These are phyloP conservation scores for Trichosanthes cucumerina DNA, from an alignment of 306 rosid species.

Conservation along the genomic window DNA sequence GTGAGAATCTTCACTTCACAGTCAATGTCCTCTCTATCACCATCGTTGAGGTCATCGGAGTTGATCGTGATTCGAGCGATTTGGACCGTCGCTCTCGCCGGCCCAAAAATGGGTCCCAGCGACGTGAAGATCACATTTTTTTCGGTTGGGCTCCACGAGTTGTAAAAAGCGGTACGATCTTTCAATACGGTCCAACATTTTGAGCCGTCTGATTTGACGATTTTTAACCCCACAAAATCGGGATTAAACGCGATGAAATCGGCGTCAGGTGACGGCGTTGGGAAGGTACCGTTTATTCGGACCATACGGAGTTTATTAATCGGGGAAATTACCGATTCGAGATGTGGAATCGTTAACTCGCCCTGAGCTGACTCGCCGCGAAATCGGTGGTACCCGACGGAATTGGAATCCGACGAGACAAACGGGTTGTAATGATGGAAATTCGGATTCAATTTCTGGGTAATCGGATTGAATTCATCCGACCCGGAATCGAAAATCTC, in stretches of 20 bases:
- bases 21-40: slow-evolving; percentile 18
- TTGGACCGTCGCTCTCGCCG: slow-evolving; percentile 47
- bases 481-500: slow-evolving; percentile 45
- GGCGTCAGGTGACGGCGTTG: slow-evolving; percentile 46
- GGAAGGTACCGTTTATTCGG: slow-evolving; percentile 53
- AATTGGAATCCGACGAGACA: slow-evolving; percentile 39
- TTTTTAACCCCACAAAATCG: slow-evolving; percentile 27
- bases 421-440: slow-evolving; percentile 83
- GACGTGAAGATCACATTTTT: slow-evolving; percentile 60
- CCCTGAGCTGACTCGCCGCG: slow-evolving; percentile 48
- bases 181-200: slow-evolving; percentile 49
- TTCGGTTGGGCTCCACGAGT: slow-evolving; percentile 59
- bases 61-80: slow-evolving; percentile 51
- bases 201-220: slow-evolving; percentile 52
- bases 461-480: slow-evolving; percentile 29
- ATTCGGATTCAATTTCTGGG: slow-evolving; percentile 36
- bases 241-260: slow-evolving; percentile 48
- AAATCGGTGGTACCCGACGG: slow-evolving; percentile 73
- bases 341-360: slow-evolving; percentile 41
- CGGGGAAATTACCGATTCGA: slow-evolving; percentile 41
- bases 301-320: slow-evolving; percentile 28
- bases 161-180: slow-evolving; percentile 44
- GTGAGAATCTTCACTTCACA: slow-evolving; percentile 39
- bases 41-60: slow-evolving; percentile 18
- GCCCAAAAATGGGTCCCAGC: slow-evolving; percentile 53